Evolutionary conservation across 495 filamentous ascomycete species (phyloP).

Genomic region (Gamarada debralockiae): DNA sequence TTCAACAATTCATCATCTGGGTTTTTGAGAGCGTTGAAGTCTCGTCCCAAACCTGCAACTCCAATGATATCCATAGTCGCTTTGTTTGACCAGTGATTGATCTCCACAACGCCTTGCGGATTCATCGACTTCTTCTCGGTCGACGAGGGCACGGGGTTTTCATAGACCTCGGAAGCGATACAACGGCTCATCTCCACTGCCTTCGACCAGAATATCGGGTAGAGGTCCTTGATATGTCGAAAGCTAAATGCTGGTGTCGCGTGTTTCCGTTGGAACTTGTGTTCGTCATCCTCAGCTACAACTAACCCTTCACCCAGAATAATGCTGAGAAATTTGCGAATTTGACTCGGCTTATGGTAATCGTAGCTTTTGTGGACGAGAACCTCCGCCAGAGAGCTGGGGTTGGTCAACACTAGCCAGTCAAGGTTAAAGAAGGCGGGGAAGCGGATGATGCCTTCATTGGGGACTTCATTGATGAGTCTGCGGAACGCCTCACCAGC

Average conservation of each 20-base stretch:
- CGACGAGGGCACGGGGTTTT: conserved; percentile 2
- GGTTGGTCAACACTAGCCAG: conserved; percentile 57
- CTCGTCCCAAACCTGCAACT: conserved; percentile 70
- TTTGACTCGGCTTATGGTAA: conserved; percentile 64
- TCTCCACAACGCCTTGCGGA: conserved; percentile 56
- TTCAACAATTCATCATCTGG: conserved; percentile 59
- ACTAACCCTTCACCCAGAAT: conserved; percentile 74
- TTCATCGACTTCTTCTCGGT: conserved; percentile 14
- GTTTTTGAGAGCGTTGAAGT: conserved; percentile 68
- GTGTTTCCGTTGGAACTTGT: conserved; percentile 75
- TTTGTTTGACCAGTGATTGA: conserved; percentile 63
- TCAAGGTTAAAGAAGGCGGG: conserved; percentile 63
- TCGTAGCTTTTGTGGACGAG: conserved; percentile 70
- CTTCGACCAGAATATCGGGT: conserved; percentile 81
- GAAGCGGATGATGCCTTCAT: conserved; percentile 80
- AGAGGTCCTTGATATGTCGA: conserved; percentile 80
- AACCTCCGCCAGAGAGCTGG: conserved; percentile 63
- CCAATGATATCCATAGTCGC: conserved; percentile 88
- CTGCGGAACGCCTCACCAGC: not conserved
- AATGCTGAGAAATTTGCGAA: conserved; percentile 53
- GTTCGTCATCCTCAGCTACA: conserved; percentile 79
- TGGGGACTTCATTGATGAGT: conserved; percentile 61
- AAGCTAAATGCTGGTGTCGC: conserved; percentile 81
- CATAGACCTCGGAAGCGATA: conserved; percentile 33
- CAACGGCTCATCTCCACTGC: conserved; percentile 35